Evolutionary conservation across 805 yeast species (phyloP).

Genomic region (Metschnikowia aberdeeniae): DNA sequence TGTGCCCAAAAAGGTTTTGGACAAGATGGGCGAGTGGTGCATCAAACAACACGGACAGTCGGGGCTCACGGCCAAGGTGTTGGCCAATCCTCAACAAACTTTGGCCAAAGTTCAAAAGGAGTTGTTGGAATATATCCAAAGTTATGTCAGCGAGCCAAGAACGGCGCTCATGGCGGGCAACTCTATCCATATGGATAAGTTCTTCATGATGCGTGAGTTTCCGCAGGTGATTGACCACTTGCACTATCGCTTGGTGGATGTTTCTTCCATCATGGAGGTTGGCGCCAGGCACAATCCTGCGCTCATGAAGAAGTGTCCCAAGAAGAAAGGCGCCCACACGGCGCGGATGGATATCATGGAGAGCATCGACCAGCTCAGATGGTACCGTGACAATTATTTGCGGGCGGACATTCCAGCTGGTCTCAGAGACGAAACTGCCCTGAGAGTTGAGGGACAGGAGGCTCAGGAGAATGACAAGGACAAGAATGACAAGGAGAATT

Average conservation of each 20-base stretch:
- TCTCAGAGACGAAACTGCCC: neutral
- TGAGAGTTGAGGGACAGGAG: neutral
- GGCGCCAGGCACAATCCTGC: conserved; percentile 72
- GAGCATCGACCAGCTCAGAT: conserved; percentile 76
- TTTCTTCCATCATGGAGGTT: conserved; percentile 79
- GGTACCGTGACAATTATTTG: conserved; percentile 69
- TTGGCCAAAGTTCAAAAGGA: conserved; percentile 61
- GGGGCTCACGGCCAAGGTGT: conserved; percentile 74
- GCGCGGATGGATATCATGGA: conserved; percentile 87
- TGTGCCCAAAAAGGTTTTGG: conserved; percentile 56
- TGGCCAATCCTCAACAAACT: conserved; percentile 50
- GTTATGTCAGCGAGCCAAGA: conserved; percentile 47
- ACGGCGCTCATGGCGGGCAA: conserved; percentile 85
- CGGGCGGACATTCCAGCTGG: conserved; percentile 18
- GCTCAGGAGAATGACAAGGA: neutral
- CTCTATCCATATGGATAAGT: conserved; percentile 85
- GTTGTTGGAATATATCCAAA: conserved; percentile 55
- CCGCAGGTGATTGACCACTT: conserved; percentile 63
- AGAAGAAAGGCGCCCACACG: conserved; percentile 71
- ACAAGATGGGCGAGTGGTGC: conserved; percentile 88
- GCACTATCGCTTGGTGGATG: conserved; percentile 83
- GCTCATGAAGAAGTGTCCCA: conserved; percentile 54
- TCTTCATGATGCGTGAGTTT: conserved; percentile 79
- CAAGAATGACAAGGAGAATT: neutral
- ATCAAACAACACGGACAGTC: conserved; percentile 65